Evolutionary conservation across 1,139 yeast genomes (phyloP).

Genomic region (Saccharomyces hybrid): DNA sequence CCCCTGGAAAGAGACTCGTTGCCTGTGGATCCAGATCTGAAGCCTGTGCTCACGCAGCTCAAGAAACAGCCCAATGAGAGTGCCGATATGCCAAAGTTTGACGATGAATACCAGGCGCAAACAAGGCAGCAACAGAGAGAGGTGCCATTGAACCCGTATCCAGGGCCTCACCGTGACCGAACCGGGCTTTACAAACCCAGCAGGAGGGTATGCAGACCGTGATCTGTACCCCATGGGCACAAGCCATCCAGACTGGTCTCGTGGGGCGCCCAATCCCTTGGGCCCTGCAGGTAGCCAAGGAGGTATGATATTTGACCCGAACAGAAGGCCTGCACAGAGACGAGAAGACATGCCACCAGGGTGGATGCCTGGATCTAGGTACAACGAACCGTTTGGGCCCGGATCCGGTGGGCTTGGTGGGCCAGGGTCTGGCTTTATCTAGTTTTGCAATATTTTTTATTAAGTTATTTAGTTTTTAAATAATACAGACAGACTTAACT

Average conservation of each 20-base stretch:
- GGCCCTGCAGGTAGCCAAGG: slow-evolving; percentile 18
- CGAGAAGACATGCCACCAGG: slow-evolving; percentile 24
- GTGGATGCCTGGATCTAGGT: slow-evolving; percentile 37
- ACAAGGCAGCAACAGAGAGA: slow-evolving; percentile 5
- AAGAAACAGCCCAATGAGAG: neutral
- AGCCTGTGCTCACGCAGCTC: neutral
- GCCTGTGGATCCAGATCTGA: neutral
- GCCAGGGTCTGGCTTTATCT: slow-evolving; percentile 12
- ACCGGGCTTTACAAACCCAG: slow-evolving; percentile 4
- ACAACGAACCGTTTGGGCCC: slow-evolving; percentile 32
- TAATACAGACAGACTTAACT: neutral
- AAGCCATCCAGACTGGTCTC: slow-evolving; percentile 28
- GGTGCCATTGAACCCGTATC: slow-evolving; percentile 7
- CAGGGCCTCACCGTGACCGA: slow-evolving; percentile 8
- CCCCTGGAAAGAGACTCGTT: neutral
- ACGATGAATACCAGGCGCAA: slow-evolving; percentile 46
- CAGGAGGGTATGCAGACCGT: slow-evolving; percentile 31
- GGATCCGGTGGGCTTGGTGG: slow-evolving; percentile 14
- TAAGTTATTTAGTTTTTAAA: neutral
- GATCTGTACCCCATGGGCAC: slow-evolving; percentile 38
- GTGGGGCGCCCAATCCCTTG: slow-evolving; percentile 8
- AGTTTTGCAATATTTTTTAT: neutral
- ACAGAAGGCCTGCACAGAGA: slow-evolving; percentile 21
- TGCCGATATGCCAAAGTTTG: slow-evolving; percentile 47
- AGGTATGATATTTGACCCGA: slow-evolving; percentile 36